Evolutionary conservation across 2,329 filamentous ascomycete species (phyloP), one percentile per base, ranked within the genome.

Genomic region (Colletotrichum simmondsii): DNA sequence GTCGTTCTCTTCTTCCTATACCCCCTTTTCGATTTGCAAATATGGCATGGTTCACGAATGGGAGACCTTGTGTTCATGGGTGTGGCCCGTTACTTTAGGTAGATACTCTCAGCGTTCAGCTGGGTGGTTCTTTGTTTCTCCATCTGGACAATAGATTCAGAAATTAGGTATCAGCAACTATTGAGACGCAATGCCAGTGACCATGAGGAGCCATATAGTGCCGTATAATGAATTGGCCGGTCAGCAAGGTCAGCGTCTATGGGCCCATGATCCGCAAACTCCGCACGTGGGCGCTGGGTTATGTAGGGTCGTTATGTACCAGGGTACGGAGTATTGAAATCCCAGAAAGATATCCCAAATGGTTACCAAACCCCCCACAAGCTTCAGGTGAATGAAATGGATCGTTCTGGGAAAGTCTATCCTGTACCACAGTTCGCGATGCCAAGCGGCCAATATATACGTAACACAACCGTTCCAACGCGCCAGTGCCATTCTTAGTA

Each of bases 361-460:
- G 19, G 42, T n/a, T 8, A 22, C 4, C 6, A 5, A 10, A 10
- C 11, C 42, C 42, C 53, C 53, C 70, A 49, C 66, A 64, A 60
- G 22, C 22, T 19, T 70, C 60, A 72, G 54, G 66, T 32, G 52
- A 53, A 32, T 2, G 26, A 22, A 28, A 19, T 14, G 16, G 32
- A 14, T 68, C n/a, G 5, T 35, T 46, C 24, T 14, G 14, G 37
- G 65, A 62, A 46, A 35, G 22, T 52, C 14, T 42, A 37, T 64
- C 42, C 49, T 26, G 4, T 42, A 42, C 37, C 37, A 19, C 16
- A 7, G 5, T 3, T 49, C 42, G 19, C 42, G n/a, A 22, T 32
- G 53, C 59, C 59, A 69, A 68, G 42, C 22, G 32, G 32, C 42
- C 24, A 37, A 60, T 70, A 37, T 60, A 72, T 16, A 46, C 32